Evolutionary conservation across 805 yeast species (phyloP), one percentile per base, ranked within the genome.

Genomic region (Jamesozyma rosinii): DNA sequence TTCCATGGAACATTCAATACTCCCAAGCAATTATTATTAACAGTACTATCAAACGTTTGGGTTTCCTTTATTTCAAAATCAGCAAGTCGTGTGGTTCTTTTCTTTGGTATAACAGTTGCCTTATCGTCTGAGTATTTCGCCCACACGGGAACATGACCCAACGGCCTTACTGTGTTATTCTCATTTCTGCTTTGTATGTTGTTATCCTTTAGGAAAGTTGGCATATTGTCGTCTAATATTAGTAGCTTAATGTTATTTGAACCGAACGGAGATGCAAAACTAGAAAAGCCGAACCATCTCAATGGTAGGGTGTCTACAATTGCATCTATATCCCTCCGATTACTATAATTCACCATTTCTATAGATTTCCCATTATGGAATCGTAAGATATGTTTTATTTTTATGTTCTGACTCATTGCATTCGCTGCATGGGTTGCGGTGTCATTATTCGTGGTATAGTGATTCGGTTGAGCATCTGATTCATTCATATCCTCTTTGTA

Each of bases 211-310:
- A 57, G 43, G 10, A 59, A 49, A 1, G 65, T 59, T 2, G 69
- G 64, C 42, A 56, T 53, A 8, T 54, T 52, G 38, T 66, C 66
- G 41, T 60, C 64, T 5, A 68, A 42, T 0, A 65, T 55, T 19
- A 64, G 37, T 6, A 67, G 49, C 35, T 65, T 64, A 43, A 68
- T 58, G 37, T 51, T 56, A 9, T 59, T 59, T 3, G 68, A 55
- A 0, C 69, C 68, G 40, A 59, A 59, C 1, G 60, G 57, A 0
- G 69, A 58, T 1, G 65, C 54, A 40, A 63, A 52, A 4, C 64
- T 61, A 1, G 70, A 61, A 4, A 67, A 61, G 0, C 72, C 72
- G 17, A 58, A 50, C 72, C 72, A 68, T 46, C 69, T 56, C 18
- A 67, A 44, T 41, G 61, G 61, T n/a, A 67, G 48, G 1, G 49